Evolutionary conservation across 352 stramenopile species (phyloP).

Genomic region (Phytophthora melonis): DNA sequence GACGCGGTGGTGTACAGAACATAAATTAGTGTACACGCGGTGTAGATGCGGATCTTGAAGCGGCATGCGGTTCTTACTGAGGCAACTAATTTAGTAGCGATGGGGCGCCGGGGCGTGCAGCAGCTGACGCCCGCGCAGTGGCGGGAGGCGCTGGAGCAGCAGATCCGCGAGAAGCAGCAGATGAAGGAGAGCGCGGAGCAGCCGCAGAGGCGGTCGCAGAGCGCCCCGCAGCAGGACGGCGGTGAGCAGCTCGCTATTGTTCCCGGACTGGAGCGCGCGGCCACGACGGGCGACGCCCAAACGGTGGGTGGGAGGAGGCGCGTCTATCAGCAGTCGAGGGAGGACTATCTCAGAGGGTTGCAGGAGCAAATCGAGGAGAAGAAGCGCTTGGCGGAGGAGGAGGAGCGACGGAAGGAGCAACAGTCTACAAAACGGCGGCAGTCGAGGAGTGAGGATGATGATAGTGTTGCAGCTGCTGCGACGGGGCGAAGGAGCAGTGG

Average conservation of each 20-base stretch:
- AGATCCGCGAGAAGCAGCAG: constrained; percentile 53
- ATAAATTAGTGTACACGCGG: background rate
- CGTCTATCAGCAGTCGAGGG: constrained; percentile 22
- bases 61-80: background rate
- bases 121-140: constrained; percentile 52
- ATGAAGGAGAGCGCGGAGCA: background rate
- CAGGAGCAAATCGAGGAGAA: constrained; percentile 65
- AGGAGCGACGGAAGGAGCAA: constrained; percentile 11
- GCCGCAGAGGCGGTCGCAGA: constrained; percentile 26
- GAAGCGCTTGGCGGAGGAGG: constrained; percentile 30
- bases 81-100: background rate
- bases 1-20: background rate
- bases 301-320: constrained; percentile 3
- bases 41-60: constrained; percentile 1
- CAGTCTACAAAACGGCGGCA: background rate
- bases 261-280: background rate
- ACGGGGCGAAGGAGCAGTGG: background rate
- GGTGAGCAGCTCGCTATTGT: background rate
- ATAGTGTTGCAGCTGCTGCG: background rate
- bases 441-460: constrained; percentile 5
- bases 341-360: constrained; percentile 50
- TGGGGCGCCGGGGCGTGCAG: constrained; percentile 45
- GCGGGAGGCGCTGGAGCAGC: constrained; percentile 54
- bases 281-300: background rate
- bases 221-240: constrained; percentile 24